phyloP scores from a whole-genome alignment of 2,329 filamentous ascomycete species.

The Ambrosiella beaveri region DNA sequence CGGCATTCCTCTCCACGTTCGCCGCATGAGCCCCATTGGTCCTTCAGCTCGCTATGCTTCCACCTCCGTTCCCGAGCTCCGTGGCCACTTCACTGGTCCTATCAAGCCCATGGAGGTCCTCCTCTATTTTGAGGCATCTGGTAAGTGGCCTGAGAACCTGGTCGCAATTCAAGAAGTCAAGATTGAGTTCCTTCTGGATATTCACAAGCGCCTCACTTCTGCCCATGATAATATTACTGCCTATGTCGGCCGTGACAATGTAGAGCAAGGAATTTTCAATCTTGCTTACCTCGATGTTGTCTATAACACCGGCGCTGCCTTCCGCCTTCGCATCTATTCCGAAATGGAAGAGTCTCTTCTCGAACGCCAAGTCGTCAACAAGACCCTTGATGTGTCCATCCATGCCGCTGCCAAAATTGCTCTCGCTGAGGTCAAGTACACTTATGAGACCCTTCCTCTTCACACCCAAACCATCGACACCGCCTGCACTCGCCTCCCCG shows the following conservation, averaged over 20 bases:
- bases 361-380: slow-evolving; percentile 62
- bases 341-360: slow-evolving; percentile 73
- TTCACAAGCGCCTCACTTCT: slow-evolving; percentile 52
- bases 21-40: slow-evolving; percentile 59
- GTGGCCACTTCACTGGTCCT: slow-evolving; percentile 10
- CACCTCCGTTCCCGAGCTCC: slow-evolving; percentile 29
- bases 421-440: slow-evolving; percentile 52
- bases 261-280: slow-evolving; percentile 51
- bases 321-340: slow-evolving; percentile 75
- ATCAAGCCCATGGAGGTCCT: slow-evolving; percentile 52
- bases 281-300: slow-evolving; percentile 67
- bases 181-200: slow-evolving; percentile 67
- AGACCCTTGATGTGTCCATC: slow-evolving; percentile 42
- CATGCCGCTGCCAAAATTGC: slow-evolving; percentile 54
- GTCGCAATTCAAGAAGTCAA: slow-evolving; percentile 87
- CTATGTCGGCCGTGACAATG: slow-evolving; percentile 67
- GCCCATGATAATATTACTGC: slow-evolving; percentile 43
- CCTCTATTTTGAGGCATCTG: slow-evolving; percentile 84
- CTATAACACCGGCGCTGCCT: slow-evolving; percentile 53
- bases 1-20: slow-evolving; percentile 71
- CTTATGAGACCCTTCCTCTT: slow-evolving; percentile 54
- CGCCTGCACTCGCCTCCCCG: slow-evolving; percentile 61
- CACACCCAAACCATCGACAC: slow-evolving; percentile 70
- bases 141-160: slow-evolving; percentile 83
- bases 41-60: slow-evolving; percentile 60